Percentiles rank a stretch among this genome's conserved stretches.
phyloP scores from a whole-genome alignment of 352 stramenopile species.

The Globisporangium solare region DNA sequence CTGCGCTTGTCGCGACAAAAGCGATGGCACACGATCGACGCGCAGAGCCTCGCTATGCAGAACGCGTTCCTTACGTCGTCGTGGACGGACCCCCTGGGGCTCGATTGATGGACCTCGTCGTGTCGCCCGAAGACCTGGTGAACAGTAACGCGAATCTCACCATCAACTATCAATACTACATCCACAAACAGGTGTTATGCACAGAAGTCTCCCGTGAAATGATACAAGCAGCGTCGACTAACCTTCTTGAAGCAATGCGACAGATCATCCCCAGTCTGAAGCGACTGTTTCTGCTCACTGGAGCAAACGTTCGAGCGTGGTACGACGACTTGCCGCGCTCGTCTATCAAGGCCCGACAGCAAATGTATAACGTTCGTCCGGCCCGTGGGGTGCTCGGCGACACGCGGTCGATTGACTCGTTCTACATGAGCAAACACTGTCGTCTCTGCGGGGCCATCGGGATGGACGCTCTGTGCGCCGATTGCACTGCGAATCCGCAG shows the following conservation, averaged over 20 bases:
- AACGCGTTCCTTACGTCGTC: conserved; percentile 90
- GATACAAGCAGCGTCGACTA: no score
- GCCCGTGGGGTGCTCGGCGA: conserved; percentile 14
- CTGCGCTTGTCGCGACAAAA: conserved; percentile 74
- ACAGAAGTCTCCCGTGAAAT: no score
- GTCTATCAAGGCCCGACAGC: conserved; percentile 48
- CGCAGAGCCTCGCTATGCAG: conserved; percentile 75
- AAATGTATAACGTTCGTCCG: conserved; percentile 20
- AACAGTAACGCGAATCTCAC: conserved; percentile 33
- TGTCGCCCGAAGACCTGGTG: conserved; percentile 71
- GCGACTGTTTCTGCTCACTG: conserved; percentile 74
- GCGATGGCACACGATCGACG: conserved; percentile 74
- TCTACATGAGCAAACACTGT: conserved; percentile 83
- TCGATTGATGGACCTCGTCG: conserved; percentile 88
- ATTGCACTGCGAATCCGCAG: conserved; percentile 51
- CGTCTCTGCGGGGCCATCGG: conserved; percentile 65
- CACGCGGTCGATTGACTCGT: conserved; percentile 69
- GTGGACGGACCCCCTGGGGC: conserved; percentile 83
- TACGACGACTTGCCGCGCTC: conserved; percentile 56
- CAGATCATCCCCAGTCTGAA: conserved; percentile 85
- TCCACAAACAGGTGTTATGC: conserved; percentile 73
- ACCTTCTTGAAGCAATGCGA: neutral
- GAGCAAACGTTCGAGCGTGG: conserved; percentile 74
- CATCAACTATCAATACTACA: conserved; percentile 93
- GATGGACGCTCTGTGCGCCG: conserved; percentile 39